Percentiles rank a stretch among this genome's conserved stretches.
Evolutionary conservation across 352 stramenopile species (phyloP).

Genomic region (Elongisporangium anandrum): DNA sequence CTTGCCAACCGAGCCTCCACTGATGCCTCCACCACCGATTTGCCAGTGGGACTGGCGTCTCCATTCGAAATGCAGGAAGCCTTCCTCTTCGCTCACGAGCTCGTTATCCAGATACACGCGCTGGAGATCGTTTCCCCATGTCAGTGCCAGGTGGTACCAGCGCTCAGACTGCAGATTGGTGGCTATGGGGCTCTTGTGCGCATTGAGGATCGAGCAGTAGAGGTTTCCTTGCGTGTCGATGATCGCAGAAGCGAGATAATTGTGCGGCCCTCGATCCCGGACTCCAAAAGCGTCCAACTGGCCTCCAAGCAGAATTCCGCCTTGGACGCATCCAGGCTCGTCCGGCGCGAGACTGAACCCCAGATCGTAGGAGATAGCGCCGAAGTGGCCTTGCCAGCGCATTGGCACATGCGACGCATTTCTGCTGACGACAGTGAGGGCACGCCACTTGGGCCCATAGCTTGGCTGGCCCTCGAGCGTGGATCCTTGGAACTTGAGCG

Average conservation of each 20-base stretch:
- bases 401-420: no score
- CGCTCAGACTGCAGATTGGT: conserved; percentile 2
- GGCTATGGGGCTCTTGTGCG: conserved; percentile 3
- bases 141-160: conserved; percentile 16
- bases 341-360: background rate
- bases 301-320: conserved; percentile 5
- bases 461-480: no score
- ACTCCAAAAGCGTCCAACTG: conserved; percentile 3
- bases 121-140: conserved; percentile 1
- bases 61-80: conserved; percentile 6
- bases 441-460: no score
- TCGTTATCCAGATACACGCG: conserved; percentile 10
- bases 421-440: no score
- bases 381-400: no score
- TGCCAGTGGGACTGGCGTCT: conserved; percentile 14
- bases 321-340: background rate
- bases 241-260: conserved; percentile 6
- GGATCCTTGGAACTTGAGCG: background rate
- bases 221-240: conserved; percentile 9
- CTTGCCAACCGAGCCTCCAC: conserved; percentile 11
- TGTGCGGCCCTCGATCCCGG: conserved; percentile 1
- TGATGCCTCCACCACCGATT: conserved; percentile 35
- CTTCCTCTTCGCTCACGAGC: conserved; percentile 9
- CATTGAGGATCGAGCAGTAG: background rate
- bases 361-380: background rate